Base-by-base conservation (phyloP, 495 filamentous ascomycete species). In the Penicillium steckii region DNA sequence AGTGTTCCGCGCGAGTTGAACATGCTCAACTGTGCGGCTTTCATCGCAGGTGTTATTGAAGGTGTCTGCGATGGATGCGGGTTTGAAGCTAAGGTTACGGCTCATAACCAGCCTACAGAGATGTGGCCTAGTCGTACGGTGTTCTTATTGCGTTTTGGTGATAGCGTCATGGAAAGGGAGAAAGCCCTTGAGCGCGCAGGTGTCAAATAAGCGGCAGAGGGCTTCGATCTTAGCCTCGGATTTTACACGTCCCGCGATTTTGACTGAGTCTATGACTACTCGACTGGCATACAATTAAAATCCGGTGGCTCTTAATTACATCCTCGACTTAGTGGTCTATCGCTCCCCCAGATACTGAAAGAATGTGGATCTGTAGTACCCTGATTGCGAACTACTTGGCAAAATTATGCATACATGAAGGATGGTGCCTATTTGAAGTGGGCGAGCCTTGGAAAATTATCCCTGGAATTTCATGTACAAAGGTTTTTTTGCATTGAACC, bases 41-140 rank as follows among this genome's bases (percentile, higher is more conserved):
- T 85, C 60, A 91, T 97, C 4, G 94, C 95, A 1, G 94, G 94
- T 1, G 88, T 98, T 48, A 85, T 98, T 48, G 94, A 98, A 79
- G 94, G 95, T 5, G 86, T 95, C 0, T 94, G 92, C 66, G 94
- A 96, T 71, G 92, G 90, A 6, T 88, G 89, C 46, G 90, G 87
- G 8, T 95, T 97, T 68, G 85, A 86, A 49, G 89, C 90, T 3
- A 84, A 86, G 53, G 95, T 97, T 21, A 93, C 89, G 50, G 94
- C 95, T 56, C 95, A 97, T 74, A 91, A 85, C 64, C 90, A 90
- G 48, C 84, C 77, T 18, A 80, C 85, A 57, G 85, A 87, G 58
- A 85, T 96, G 85, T 97, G 90, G 89, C 94, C 94, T 1, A 86
- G 87, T 33, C 90, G 91, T 71, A 98, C 94, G 52, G 91, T 97